Conservation (phyloP, 2,329 filamentous ascomycete genomes). For the Cladosporium sp. region DNA sequence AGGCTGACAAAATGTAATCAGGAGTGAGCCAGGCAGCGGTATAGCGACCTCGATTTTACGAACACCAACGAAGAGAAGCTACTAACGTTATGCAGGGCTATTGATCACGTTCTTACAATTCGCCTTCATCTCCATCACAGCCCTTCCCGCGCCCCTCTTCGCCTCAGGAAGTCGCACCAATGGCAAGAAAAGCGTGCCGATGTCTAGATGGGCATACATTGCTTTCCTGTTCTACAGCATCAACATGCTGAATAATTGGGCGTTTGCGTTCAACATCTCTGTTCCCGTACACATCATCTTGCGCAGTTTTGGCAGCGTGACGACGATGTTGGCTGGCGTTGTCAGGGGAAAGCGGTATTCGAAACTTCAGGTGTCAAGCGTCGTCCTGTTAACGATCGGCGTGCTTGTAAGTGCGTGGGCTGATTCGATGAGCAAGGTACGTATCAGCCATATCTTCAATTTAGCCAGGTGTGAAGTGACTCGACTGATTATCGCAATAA, state of each 20-base stretch:
- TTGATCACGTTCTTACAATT: conserved; percentile 55
- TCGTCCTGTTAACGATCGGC: conserved; percentile 78
- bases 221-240: conserved; percentile 89
- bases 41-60: conserved; percentile 30
- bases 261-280: conserved; percentile 94
- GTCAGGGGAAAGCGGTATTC: conserved; percentile 84
- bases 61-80: not conserved
- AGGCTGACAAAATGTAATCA: conserved; percentile 37
- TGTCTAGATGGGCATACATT: conserved; percentile 82
- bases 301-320: conserved; percentile 90
- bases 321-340: conserved; percentile 89
- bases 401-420: conserved; percentile 88
- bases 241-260: conserved; percentile 96
- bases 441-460: conserved; percentile 24
- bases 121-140: conserved; percentile 62
- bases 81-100: conserved; percentile 57
- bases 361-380: conserved; percentile 74
- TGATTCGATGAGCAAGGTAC: conserved; percentile 80
- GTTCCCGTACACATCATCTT: conserved; percentile 97
- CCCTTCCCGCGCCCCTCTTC: conserved; percentile 23
- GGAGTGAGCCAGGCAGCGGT: conserved; percentile 83
- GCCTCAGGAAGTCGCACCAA: not conserved
- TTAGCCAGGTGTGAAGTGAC: not conserved
- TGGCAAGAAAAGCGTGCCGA: conserved; percentile 62
- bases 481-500: conserved; percentile 18